These are phyloP conservation scores for Salix viminalis DNA, from an alignment of 345 rosid species.

Conservation along the genomic window DNA sequence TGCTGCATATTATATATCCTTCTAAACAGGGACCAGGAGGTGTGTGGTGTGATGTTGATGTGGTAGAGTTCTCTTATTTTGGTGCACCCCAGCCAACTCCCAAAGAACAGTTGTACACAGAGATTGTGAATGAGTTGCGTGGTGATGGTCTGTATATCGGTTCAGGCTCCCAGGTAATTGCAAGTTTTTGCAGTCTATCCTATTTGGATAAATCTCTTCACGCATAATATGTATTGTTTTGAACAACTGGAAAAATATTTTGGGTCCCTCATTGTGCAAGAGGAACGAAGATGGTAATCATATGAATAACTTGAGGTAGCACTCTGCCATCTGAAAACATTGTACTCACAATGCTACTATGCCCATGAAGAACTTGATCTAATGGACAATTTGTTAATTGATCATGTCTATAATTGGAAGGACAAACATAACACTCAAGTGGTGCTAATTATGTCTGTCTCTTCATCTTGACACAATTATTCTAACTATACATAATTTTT, in stretches of 20 bases:
- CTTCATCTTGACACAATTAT: neutral
- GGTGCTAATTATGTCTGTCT: neutral
- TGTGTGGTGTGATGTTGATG: conserved; percentile 97
- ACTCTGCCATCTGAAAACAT: no score
- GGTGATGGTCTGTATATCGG: conserved; percentile 87
- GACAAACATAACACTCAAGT: no score
- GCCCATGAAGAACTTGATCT: no score
- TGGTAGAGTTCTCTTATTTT: conserved; percentile 87
- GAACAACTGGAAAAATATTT: no score
- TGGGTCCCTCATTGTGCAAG: no score
- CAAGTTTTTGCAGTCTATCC: no score
- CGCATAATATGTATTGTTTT: no score
- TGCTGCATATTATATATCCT: neutral
- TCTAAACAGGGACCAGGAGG: conserved; percentile 84
- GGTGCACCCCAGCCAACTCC: conserved; percentile 86
- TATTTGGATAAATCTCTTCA: no score
- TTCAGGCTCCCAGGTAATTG: conserved; percentile 89
- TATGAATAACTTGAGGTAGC: no score
- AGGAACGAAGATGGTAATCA: no score
- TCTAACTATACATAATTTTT: neutral
- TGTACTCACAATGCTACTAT: no score
- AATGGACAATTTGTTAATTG: no score
- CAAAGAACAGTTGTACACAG: conserved; percentile 73
- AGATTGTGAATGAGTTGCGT: conserved; percentile 84
- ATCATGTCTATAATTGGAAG: neutral